Conservation (phyloP, 2,329 filamentous ascomycete species). For the Paramyrothecium roridum region DNA sequence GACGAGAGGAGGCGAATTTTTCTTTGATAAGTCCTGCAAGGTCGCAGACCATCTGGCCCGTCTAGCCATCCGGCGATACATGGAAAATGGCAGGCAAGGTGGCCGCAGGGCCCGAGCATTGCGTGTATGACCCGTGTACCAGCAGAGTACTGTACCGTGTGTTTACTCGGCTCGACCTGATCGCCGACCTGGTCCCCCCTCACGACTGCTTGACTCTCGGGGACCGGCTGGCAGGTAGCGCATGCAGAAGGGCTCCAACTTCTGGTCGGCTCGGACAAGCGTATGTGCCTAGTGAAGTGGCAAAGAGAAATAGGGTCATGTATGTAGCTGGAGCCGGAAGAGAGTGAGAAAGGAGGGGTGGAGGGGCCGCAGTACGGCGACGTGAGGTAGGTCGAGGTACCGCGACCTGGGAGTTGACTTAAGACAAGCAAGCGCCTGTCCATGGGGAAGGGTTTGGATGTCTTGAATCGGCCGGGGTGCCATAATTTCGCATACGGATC, state of each 20-base stretch:
- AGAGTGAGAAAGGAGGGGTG: neutral
- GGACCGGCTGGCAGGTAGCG: neutral
- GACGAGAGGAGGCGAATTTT: neutral
- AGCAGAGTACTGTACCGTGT: neutral
- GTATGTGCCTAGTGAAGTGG: neutral
- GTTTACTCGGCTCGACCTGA: neutral
- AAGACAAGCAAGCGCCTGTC: neutral
- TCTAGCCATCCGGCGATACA: neutral
- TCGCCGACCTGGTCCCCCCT: neutral
- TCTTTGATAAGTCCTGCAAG: neutral
- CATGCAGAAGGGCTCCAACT: neutral
- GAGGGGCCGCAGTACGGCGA: neutral
- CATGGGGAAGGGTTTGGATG: neutral
- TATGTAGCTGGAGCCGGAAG: neutral
- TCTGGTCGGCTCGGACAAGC: neutral
- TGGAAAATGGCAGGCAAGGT: neutral
- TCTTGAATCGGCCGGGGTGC: neutral
- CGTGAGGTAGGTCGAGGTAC: neutral
- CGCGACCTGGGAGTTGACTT: neutral
- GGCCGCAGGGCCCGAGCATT: neutral
- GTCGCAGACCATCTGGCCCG: neutral
- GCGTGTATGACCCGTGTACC: neutral
- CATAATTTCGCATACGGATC: conserved; percentile 3
- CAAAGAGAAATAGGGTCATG: neutral
- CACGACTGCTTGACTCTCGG: neutral